A percentile compares a stretch with the other conserved stretches of the same genome.
These are phyloP conservation scores for Phylloporus arenicola DNA, from an alignment of 768 basidiomycete genomes.

Conservation along the genomic window DNA sequence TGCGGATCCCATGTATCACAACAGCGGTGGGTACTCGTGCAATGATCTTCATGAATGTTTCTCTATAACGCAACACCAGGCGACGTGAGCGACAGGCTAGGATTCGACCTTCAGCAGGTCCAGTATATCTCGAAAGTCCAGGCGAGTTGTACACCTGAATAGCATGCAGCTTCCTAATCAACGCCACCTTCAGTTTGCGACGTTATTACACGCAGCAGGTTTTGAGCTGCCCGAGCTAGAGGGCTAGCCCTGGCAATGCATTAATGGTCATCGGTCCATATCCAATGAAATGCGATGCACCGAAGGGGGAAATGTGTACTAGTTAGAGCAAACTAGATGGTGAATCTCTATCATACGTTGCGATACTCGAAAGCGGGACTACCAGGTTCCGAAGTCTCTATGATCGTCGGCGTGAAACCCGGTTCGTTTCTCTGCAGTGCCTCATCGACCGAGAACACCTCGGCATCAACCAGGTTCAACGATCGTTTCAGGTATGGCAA, in stretches of 20 bases:
- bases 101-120: slow-evolving; percentile 81
- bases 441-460: slow-evolving; percentile 65
- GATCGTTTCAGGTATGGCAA: slow-evolving; percentile 78
- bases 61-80: slow-evolving; percentile 33
- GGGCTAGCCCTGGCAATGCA: background rate
- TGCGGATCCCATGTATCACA: slow-evolving; percentile 86
- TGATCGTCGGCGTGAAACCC: slow-evolving; percentile 62
- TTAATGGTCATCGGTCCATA: too few species aligned
- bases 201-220: slow-evolving; percentile 64
- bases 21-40: slow-evolving; percentile 48
- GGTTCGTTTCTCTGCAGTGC: slow-evolving; percentile 48
- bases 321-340: background rate
- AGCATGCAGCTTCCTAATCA: background rate
- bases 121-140: slow-evolving; percentile 84
- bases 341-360: slow-evolving; percentile 46
- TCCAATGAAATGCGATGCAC: too few species aligned
- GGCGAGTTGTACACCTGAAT: slow-evolving; percentile 34
- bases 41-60: background rate
- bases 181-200: slow-evolving; percentile 47
- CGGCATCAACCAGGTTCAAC: slow-evolving; percentile 63
- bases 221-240: slow-evolving; percentile 35
- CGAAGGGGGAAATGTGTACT: background rate
- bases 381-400: slow-evolving; percentile 86
- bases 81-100: slow-evolving; percentile 72
- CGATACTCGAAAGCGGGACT: slow-evolving; percentile 82